Percentiles rank a stretch among this genome's conserved stretches.
Evolutionary conservation across 768 basidiomycete genomes (phyloP).

Genomic region (Podaxis carcinomalis): DNA sequence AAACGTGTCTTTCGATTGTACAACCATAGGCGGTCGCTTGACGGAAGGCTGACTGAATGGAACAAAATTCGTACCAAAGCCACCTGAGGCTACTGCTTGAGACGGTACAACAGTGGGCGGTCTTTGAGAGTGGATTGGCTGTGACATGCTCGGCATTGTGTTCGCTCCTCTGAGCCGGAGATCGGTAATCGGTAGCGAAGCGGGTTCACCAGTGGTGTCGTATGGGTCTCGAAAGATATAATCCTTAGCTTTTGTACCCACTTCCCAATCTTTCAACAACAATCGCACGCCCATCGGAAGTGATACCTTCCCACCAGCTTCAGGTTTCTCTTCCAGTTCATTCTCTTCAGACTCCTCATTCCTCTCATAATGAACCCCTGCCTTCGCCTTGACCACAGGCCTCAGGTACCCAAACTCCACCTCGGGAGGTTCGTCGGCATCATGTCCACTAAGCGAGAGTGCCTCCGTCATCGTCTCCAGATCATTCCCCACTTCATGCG

Average conservation of each 20-base stretch:
- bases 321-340: slow-evolving; percentile 9
- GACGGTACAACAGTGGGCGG: slow-evolving; percentile 8
- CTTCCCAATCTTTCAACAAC: slow-evolving; percentile 66
- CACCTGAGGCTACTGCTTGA: background rate
- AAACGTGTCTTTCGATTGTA: slow-evolving; percentile 7
- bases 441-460: slow-evolving; percentile 39
- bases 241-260: slow-evolving; percentile 44
- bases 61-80: background rate
- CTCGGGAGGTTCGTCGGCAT: slow-evolving; percentile 44
- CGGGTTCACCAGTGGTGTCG: slow-evolving; percentile 22
- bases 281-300: slow-evolving; percentile 54
- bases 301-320: slow-evolving; percentile 12
- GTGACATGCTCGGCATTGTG: background rate
- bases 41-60: background rate
- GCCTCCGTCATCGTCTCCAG: slow-evolving; percentile 58
- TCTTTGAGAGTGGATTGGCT: background rate
- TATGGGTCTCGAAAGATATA: slow-evolving; percentile 58
- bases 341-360: slow-evolving; percentile 20
- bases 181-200: background rate
- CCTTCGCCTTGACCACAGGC: slow-evolving; percentile 34
- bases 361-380: slow-evolving; percentile 23
- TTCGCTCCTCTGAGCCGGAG: background rate
- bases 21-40: background rate
- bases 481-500: slow-evolving; percentile 22
- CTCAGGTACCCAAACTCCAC: slow-evolving; percentile 60